Percentiles rank a stretch among this genome's conserved stretches.
Evolutionary conservation across 2,329 filamentous ascomycete genomes (phyloP).

Genomic region (Fonsecaea multimorphosa): DNA sequence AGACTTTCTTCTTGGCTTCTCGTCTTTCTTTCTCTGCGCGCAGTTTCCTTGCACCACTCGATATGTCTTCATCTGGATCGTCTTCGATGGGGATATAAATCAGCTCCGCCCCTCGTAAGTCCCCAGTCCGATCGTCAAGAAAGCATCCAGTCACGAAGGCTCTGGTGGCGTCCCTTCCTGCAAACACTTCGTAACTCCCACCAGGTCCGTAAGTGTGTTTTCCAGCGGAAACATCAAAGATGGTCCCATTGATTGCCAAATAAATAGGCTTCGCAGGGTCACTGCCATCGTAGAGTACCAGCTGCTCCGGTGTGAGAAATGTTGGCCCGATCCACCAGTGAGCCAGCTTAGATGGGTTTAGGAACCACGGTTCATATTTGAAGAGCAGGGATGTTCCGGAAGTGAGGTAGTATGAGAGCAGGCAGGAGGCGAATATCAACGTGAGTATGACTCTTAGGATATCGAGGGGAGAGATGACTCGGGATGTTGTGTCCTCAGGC

Average conservation of each 20-base stretch:
- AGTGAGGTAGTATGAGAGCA: conserved; percentile 77
- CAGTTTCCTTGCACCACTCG: conserved; percentile 53
- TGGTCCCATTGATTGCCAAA: conserved; percentile 76
- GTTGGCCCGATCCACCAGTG: conserved; percentile 66
- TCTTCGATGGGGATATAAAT: conserved; percentile 79
- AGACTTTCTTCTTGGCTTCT: conserved; percentile 68
- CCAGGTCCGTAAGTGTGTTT: conserved; percentile 74
- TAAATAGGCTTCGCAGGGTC: conserved; percentile 80
- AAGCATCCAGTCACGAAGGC: conserved; percentile 96
- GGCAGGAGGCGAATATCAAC: conserved; percentile 68
- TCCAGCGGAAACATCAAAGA: conserved; percentile 68
- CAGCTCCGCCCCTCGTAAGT: conserved; percentile 83
- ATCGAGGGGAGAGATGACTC: conserved; percentile 63
- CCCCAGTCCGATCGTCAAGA: conserved; percentile 78
- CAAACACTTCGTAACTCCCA: conserved; percentile 84
- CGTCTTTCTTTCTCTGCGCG: conserved; percentile 68
- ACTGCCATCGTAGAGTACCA: conserved; percentile 76
- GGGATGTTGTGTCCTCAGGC: conserved; percentile 29
- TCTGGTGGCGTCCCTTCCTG: conserved; percentile 83
- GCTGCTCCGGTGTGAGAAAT: conserved; percentile 74
- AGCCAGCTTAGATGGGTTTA: conserved; percentile 63
- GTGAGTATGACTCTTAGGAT: conserved; percentile 72
- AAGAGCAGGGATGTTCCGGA: conserved; percentile 72
- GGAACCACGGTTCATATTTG: conserved; percentile 70
- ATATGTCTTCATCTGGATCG: conserved; percentile 59